Percentiles rank a stretch among this genome's conserved stretches.
phyloP scores from a whole-genome alignment of 2,329 filamentous ascomycete genomes.

The Aciculosporium take region DNA sequence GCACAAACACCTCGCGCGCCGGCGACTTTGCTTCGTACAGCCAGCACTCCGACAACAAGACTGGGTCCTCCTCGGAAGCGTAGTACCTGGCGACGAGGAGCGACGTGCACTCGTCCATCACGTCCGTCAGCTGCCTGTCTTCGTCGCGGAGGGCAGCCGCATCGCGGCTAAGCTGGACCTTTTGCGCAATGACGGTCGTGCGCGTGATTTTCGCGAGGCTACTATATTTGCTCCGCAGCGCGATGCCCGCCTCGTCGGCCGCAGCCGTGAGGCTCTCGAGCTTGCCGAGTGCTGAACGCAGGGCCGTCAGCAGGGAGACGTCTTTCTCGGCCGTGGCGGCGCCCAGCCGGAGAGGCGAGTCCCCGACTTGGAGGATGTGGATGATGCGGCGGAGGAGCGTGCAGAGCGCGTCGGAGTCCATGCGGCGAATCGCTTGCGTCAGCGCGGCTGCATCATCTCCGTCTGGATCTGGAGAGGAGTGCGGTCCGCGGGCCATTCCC shows the following conservation, averaged over 20 bases:
- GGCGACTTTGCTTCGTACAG: slow-evolving; percentile 59
- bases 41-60: slow-evolving; percentile 58
- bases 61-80: slow-evolving; percentile 17
- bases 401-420: slow-evolving; percentile 23
- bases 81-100: slow-evolving; percentile 14
- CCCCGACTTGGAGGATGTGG: slow-evolving; percentile 20
- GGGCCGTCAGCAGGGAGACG: slow-evolving; percentile 16
- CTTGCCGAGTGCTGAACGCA: slow-evolving; percentile 29
- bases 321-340: slow-evolving; percentile 19
- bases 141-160: slow-evolving; percentile 54
- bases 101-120: slow-evolving; percentile 37
- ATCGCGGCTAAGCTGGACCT: slow-evolving; percentile 65
- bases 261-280: slow-evolving; percentile 31
- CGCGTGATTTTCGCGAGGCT: slow-evolving; percentile 55
- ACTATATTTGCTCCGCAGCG: slow-evolving; percentile 61
- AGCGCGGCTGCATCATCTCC: slow-evolving; percentile 42
- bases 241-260: slow-evolving; percentile 29
- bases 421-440: slow-evolving; percentile 44
- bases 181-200: slow-evolving; percentile 68
- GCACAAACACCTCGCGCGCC: slow-evolving; percentile 59
- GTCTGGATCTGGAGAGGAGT: slow-evolving; percentile 29
- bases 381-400: slow-evolving; percentile 15
- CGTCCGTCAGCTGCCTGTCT: slow-evolving; percentile 54
- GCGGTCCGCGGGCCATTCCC: slow-evolving; percentile 42
- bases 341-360: slow-evolving; percentile 20